Evolutionary conservation across 192 early-diverging fungal species (phyloP).

Genomic region (Coemansia javaensis): DNA sequence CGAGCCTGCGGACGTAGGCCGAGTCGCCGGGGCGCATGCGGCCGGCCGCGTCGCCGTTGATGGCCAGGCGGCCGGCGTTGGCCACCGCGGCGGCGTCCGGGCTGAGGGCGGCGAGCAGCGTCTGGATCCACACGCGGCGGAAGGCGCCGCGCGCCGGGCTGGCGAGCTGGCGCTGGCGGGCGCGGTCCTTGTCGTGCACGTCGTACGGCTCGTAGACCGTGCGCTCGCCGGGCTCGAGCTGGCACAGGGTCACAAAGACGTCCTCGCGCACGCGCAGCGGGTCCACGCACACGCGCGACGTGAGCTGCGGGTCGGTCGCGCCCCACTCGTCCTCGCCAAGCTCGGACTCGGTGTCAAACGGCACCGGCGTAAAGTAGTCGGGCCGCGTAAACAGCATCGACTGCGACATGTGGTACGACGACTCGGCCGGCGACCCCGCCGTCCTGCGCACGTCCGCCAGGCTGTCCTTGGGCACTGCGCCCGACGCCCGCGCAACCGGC

Average conservation of each 20-base stretch:
- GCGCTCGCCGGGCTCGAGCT: conserved; percentile 11
- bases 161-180: conserved; percentile 3
- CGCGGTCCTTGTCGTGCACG: conserved; percentile 21
- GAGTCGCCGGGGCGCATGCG: conserved; percentile 44
- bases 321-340: conserved; percentile 27
- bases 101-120: conserved; percentile 23
- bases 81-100: conserved; percentile 3
- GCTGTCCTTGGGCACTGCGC: conserved; percentile 3
- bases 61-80: conserved; percentile 30
- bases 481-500: conserved; percentile 2
- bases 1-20: conserved; percentile 32
- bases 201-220: conserved; percentile 37
- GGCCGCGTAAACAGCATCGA: conserved; percentile 34
- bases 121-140: conserved; percentile 42
- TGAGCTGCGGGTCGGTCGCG: conserved; percentile 27
- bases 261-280: conserved; percentile 36
- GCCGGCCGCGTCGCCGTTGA: conserved; percentile 29
- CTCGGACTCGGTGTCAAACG: conserved; percentile 9
- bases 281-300: conserved; percentile 33
- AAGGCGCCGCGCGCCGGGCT: conserved; percentile 13
- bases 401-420: conserved; percentile 32
- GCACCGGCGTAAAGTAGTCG: conserved; percentile 31
- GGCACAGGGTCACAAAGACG: conserved; percentile 31
- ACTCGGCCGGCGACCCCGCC: conserved; percentile 19
- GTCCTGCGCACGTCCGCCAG: conserved; percentile 4